Base-by-base conservation (phyloP, 257 asterid species). In the Galeopsis tetrahit region DNA sequence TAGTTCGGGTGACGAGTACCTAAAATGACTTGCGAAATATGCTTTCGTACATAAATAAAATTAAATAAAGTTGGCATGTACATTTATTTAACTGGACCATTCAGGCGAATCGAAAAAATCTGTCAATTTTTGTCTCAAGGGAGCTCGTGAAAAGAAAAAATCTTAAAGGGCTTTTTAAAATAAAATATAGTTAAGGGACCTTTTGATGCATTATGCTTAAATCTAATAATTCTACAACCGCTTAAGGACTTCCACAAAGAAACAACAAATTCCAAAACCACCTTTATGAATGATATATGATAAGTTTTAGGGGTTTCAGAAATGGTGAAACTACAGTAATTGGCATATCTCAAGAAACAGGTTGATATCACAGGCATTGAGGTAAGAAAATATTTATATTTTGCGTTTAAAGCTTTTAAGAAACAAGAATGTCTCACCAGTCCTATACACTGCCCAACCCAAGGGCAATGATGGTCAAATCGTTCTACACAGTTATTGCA, bases 381-480 rank as follows among this genome's bases (percentile, higher is more conserved):
- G 33, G 73, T 13, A n/a, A 7, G 48, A 40, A 51, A 33, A 57
- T n/a, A 32, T 15, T 49, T 49, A 58, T n/a, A n/a, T 34, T 59
- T 7, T 7, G 43, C n/a, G 6, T 34, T 15, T 17, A 10, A 63
- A 34, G 63, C 6, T 51, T 9, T 66, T 15, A 8, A 33, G 32
- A 69, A 32, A 34, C 52, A 14, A 40, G 61, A 57, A 28, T 42
- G 59, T 61, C 90, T 87, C 75, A 93, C 98, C 96, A 86, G 85
- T 60, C 98, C 97, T 76, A 93, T 89, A 84, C 98, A 93, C 75
- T 93, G 98, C 36, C 98, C 98, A 55, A 93, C 98, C 98, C 98
- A 93, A 60, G 98, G 98, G 81, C 97, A 93, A 81, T 91, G 98
- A 76, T 91, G 97, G 80, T 93, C 97, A 82, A 93, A 93, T 78